These are phyloP conservation scores for Glonium stellatum DNA, from an alignment of 495 filamentous ascomycete genomes.

Conservation along the genomic window DNA sequence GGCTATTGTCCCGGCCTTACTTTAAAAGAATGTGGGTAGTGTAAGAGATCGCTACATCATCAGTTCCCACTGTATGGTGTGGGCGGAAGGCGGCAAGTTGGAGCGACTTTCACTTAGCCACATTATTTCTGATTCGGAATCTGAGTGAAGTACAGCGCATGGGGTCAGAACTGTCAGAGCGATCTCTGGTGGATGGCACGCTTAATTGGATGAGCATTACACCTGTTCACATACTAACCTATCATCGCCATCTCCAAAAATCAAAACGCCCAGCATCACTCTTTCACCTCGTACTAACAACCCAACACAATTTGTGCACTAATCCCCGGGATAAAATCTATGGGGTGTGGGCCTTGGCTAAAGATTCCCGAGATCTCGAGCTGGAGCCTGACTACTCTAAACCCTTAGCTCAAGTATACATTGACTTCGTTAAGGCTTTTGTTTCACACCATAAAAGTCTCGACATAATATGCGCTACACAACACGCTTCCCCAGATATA, in stretches of 20 bases:
- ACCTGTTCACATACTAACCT: not conserved
- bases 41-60: too few species aligned
- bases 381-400: not conserved
- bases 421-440: not conserved
- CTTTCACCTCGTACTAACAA: not conserved
- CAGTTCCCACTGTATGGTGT: too few species aligned
- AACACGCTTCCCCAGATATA: not conserved
- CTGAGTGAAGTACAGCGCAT: too few species aligned
- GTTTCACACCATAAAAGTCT: not conserved
- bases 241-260: conserved; percentile 1
- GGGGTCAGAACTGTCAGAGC: too few species aligned
- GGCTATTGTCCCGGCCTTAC: too few species aligned
- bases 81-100: too few species aligned
- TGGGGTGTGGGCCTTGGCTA: too few species aligned
- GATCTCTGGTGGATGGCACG: not conserved
- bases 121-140: too few species aligned
- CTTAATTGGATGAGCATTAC: not conserved
- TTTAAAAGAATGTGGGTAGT: too few species aligned
- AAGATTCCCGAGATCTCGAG: not conserved
- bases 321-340: not conserved
- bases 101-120: too few species aligned
- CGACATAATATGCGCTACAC: conserved; percentile 1
- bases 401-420: not conserved
- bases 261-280: not conserved
- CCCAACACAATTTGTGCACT: not conserved